A percentile compares a stretch with the other conserved stretches of the same genome.
Conservation (phyloP, 75 land plant genomes). For the Pinus tabuliformis region DNA sequence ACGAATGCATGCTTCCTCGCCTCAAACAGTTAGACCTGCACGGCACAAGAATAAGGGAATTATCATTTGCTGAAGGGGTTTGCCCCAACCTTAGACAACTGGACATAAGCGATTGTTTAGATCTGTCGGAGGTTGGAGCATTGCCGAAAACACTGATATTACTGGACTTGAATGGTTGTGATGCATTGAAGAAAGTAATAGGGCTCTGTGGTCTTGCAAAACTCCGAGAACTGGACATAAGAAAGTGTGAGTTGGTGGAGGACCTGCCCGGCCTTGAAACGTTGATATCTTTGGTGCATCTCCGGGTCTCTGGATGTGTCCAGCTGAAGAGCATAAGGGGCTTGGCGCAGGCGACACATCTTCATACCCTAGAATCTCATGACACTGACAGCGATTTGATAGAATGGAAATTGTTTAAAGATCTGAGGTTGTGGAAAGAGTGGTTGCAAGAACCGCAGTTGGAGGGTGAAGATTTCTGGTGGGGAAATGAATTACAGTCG, state of each 20-base stretch:
- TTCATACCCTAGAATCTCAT: neutral
- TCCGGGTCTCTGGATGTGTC: neutral
- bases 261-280: no score
- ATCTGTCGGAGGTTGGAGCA: neutral
- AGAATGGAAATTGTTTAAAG: no score
- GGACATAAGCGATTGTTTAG: neutral
- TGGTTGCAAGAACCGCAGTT: no score
- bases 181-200: neutral
- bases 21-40: neutral
- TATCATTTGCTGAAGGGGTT: neutral
- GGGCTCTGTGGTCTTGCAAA: neutral
- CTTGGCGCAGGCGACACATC: neutral
- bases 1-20: neutral
- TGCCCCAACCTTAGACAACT: neutral
- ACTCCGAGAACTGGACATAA: no score
- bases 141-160: neutral
- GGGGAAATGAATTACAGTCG: no score
- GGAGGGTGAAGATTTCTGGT: no score
- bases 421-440: no score
- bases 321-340: neutral
- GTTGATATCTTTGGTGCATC: neutral
- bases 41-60: neutral
- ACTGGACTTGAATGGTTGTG: neutral
- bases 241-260: no score
- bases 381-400: no score